Conservation (phyloP, 768 basidiomycete species). For the Chalciporus chontae region DNA sequence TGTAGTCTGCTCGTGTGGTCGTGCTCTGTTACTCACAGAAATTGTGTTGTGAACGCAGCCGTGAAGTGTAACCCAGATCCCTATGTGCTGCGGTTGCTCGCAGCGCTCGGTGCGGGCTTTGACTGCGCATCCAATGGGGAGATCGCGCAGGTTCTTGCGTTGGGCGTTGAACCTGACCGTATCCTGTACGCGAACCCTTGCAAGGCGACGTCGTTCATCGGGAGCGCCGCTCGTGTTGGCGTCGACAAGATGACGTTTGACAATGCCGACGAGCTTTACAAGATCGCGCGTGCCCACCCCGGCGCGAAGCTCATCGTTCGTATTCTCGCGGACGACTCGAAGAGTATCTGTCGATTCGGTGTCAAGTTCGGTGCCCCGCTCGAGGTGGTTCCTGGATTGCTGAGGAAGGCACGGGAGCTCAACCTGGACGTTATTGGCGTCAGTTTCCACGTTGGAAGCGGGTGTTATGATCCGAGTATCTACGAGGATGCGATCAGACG, state of each 20-base stretch:
- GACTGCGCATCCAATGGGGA: conserved; percentile 97
- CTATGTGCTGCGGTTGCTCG: conserved; percentile 86
- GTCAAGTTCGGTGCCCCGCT: conserved; percentile 96
- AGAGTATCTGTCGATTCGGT: conserved; percentile 88
- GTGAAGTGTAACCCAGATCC: conserved; percentile 99
- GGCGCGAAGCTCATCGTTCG: conserved; percentile 84
- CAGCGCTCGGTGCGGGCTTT: conserved; percentile 88
- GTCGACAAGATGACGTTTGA: conserved; percentile 98
- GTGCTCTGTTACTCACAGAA: conserved; percentile 26
- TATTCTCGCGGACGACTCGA: conserved; percentile 97
- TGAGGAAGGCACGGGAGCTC: conserved; percentile 76
- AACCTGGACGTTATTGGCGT: conserved; percentile 87
- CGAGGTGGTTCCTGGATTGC: conserved; percentile 69
- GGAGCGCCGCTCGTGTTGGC: conserved; percentile 71
- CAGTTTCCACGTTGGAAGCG: conserved; percentile 97
- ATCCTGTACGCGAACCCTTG: conserved; percentile 99
- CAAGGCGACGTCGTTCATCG: conserved; percentile 93
- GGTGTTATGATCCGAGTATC: conserved; percentile 88
- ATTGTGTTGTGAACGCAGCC: conserved; percentile 45
- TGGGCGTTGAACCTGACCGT: conserved; percentile 72
- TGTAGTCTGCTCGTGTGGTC: conserved; percentile 26
- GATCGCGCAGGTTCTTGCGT: conserved; percentile 72
- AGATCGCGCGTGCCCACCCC: conserved; percentile 80
- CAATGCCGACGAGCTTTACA: conserved; percentile 94
- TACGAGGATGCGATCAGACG: conserved; percentile 88